A percentile compares a stretch with the other conserved stretches of the same genome.
phyloP scores from a whole-genome alignment of 1,284 basidiomycete species.

The Erythrobasidium hasegawianum region DNA sequence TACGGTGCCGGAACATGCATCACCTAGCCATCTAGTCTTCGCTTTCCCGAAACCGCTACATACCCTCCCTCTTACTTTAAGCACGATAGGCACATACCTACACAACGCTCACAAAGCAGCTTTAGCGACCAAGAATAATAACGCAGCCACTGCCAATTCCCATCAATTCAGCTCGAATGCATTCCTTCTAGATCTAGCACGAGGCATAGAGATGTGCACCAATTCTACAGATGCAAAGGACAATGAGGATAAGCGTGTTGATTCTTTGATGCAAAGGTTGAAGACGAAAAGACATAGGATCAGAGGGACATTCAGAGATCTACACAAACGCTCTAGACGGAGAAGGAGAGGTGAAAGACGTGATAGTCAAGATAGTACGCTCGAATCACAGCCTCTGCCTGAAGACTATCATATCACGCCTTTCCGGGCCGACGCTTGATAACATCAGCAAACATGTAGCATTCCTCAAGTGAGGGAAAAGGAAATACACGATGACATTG shows the following conservation, averaged over 20 bases:
- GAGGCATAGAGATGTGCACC: conserved; percentile 25
- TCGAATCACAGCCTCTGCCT: conserved; percentile 13
- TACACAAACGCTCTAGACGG: conserved; percentile 16
- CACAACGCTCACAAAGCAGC: conserved; percentile 31
- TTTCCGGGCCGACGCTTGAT: not conserved
- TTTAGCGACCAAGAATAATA: conserved; percentile 7
- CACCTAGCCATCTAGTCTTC: conserved; percentile 21
- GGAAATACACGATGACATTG: no score
- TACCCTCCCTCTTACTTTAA: conserved; percentile 20
- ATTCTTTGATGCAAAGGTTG: conserved; percentile 8
- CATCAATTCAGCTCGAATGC: conserved; percentile 12
- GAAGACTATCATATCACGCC: conserved; percentile 32
- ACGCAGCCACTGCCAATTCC: conserved; percentile 9
- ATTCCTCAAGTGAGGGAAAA: no score
- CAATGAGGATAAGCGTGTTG: conserved; percentile 4
- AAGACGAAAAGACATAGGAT: conserved; percentile 18
- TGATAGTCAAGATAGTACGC: conserved; percentile 7
- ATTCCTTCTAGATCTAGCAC: conserved; percentile 15
- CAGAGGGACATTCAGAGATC: conserved; percentile 18
- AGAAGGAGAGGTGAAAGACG: conserved; percentile 8
- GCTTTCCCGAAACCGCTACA: conserved; percentile 33
- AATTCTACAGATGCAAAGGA: not conserved
- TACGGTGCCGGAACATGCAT: not conserved
- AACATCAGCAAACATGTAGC: no score
- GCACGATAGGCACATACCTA: conserved; percentile 28